Base-by-base conservation (phyloP, 2,329 filamentous ascomycete species). In the Neofusicoccum ribis region DNA sequence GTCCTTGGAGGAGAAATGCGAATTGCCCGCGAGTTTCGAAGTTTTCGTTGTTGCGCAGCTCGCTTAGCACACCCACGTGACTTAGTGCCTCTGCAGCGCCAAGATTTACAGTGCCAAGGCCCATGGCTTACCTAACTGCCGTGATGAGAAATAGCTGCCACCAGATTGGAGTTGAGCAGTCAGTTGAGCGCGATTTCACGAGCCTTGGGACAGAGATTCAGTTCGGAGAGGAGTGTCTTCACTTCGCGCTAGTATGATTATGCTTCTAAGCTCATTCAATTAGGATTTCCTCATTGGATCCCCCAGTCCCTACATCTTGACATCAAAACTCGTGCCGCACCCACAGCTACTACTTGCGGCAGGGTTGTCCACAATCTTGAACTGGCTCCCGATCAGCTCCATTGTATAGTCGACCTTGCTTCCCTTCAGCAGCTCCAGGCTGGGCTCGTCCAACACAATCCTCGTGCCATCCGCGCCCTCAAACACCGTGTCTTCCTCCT, bases 361-460 rank as follows among this genome's bases (percentile, higher is more conserved):
- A 0, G 95, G 95, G 74, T 98, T 99, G 72, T 96, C 93, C 67
- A 92, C 89, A 73, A 99, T 93, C 83, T 96, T 97, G 79, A 99
- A 99, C 80, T 98, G 93, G 73, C 89, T 92, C 31, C 91, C 91
- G 74, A 97, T 97, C 79, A 99, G 82, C 81, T 98, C 95, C 86
- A 91, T 95, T 0, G 93, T 97, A 74, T 93, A 99, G 75, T 99
- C 95, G 43, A 99, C 89, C 76, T 93, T 97, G 80, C 93, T 97
- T 9, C 94, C 95, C 74, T 92, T 93, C 65, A 99, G 79, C 62
- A 99, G 79, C 69, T 97, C 93, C 66, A 99, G 80, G 60, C 93
- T 97, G 2, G 92, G 87, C 70, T 89, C 87, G 74, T 99, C 95
- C 74, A 99, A 88, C 23, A 98, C 89, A 9, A 99, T 88, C 77